These are phyloP conservation scores for Quercus berberidifolia DNA, from an alignment of 306 rosid genomes.

Conservation along the genomic window DNA sequence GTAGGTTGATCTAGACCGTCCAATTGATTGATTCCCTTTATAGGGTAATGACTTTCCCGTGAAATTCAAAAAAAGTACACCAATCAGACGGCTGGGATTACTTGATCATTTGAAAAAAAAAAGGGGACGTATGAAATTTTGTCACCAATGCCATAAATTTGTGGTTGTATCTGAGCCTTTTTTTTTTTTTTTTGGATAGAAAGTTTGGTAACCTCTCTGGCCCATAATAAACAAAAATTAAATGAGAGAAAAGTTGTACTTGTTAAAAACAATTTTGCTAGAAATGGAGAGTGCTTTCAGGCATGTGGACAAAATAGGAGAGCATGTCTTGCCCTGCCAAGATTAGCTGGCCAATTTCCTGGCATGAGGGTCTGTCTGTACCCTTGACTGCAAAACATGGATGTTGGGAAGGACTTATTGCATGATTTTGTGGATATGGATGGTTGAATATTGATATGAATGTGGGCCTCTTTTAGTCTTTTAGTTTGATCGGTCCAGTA, in stretches of 20 bases:
- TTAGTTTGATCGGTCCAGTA: background rate
- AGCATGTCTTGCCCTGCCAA: background rate
- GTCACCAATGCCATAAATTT: background rate
- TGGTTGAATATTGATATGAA: background rate
- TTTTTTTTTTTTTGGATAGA: too few species aligned
- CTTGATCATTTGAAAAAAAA: background rate
- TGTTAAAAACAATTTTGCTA: too few species aligned
- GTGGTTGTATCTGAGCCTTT: too few species aligned
- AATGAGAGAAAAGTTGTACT: too few species aligned
- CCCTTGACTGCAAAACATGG: background rate
- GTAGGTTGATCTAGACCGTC: background rate
- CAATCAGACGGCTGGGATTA: background rate
- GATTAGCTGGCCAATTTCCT: background rate
- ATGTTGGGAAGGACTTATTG: background rate
- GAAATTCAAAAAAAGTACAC: background rate
- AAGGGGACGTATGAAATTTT: background rate
- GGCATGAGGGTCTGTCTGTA: background rate
- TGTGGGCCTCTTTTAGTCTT: background rate
- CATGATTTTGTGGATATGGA: background rate
- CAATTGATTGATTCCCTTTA: background rate
- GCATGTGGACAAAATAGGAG: conserved; percentile 14
- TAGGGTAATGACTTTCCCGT: background rate
- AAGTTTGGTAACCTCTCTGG: too few species aligned
- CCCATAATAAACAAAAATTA: too few species aligned
- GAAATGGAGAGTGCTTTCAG: background rate